A percentile compares a stretch with the other conserved stretches of the same genome.
phyloP scores from a whole-genome alignment of 208 protist genomes.

The Wallacemonas collosoma region DNA sequence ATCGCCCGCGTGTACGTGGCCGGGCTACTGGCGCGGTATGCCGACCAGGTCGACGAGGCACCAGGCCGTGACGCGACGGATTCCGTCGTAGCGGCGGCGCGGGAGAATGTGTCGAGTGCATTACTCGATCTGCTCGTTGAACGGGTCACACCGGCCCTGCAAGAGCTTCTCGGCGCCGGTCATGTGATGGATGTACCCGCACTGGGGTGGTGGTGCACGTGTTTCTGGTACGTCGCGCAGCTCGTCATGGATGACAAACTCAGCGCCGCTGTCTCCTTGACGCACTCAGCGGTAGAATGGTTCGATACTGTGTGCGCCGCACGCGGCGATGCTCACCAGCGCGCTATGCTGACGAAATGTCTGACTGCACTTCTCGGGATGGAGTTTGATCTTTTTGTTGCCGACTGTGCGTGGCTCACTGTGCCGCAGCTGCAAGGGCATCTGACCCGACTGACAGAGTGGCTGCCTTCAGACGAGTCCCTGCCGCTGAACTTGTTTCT shows the following conservation, averaged over 20 bases:
- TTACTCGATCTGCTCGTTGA: slow-evolving; percentile 9
- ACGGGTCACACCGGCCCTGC: slow-evolving; percentile 18
- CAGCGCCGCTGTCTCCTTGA: slow-evolving; percentile 21
- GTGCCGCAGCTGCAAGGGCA: slow-evolving; percentile 16
- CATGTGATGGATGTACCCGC: not conserved
- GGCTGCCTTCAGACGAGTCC: not conserved
- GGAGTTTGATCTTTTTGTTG: slow-evolving; percentile 38
- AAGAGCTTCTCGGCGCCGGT: not conserved
- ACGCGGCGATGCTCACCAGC: not conserved
- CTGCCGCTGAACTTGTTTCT: slow-evolving; percentile 10
- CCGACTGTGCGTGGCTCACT: slow-evolving; percentile 14
- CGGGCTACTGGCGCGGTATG: not conserved
- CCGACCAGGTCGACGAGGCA: not conserved
- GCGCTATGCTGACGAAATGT: slow-evolving; percentile 13
- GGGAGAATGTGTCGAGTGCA: not conserved
- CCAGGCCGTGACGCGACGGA: too few relatives aligned
- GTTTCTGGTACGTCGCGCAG: slow-evolving; percentile 35
- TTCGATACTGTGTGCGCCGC: not conserved
- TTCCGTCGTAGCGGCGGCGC: not conserved
- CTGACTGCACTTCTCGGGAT: slow-evolving; percentile 18
- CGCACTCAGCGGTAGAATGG: slow-evolving; percentile 20
- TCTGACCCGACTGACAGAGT: slow-evolving; percentile 2
- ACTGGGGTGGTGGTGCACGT: slow-evolving; percentile 40
- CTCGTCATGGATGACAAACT: slow-evolving; percentile 10
- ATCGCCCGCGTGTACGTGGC: slow-evolving; percentile 9